phyloP scores from a whole-genome alignment of 2,329 filamentous ascomycete species.

The Moelleriella libera region DNA sequence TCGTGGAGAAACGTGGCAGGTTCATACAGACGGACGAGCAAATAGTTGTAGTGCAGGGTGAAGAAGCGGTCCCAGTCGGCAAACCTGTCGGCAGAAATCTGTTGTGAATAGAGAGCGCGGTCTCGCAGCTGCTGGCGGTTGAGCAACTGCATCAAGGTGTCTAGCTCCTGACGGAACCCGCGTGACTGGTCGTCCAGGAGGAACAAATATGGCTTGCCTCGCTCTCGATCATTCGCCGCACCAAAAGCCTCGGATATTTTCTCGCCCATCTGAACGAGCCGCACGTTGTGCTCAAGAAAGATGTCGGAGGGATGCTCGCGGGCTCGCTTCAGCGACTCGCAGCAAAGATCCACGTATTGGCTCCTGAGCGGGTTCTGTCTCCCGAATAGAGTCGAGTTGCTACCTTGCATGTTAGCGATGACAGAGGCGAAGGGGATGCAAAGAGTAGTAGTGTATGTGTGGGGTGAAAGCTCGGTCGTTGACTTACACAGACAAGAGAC shows the following conservation, averaged over 20 bases:
- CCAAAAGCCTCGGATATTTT: conserved; percentile 18
- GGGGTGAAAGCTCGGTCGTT: not conserved
- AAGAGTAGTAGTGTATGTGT: not conserved
- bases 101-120: conserved; percentile 2
- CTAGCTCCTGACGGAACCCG: conserved; percentile 17
- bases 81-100: conserved; percentile 3
- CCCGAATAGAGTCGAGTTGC: conserved; percentile 23
- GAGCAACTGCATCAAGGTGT: conserved; percentile 16
- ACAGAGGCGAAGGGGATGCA: too few species aligned
- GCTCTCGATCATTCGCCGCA: conserved; percentile 13
- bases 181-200: conserved; percentile 18
- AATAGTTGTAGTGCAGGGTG: conserved; percentile 18
- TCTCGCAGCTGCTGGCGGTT: conserved; percentile 8
- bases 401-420: conserved; percentile 1
- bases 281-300: conserved; percentile 17
- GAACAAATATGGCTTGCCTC: conserved; percentile 14
- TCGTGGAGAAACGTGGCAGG: conserved; percentile 19
- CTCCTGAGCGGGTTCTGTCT: conserved; percentile 17
- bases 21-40: conserved; percentile 22
- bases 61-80: conserved; percentile 11
- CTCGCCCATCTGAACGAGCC: conserved; percentile 20
- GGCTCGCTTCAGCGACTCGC: conserved; percentile 13
- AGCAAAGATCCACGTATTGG: conserved; percentile 18
- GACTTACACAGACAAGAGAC: conserved; percentile 22
- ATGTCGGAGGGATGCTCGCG: conserved; percentile 15